phyloP scores from a whole-genome alignment of 2,329 filamentous ascomycete genomes.

The Dissoconium aciculare region DNA sequence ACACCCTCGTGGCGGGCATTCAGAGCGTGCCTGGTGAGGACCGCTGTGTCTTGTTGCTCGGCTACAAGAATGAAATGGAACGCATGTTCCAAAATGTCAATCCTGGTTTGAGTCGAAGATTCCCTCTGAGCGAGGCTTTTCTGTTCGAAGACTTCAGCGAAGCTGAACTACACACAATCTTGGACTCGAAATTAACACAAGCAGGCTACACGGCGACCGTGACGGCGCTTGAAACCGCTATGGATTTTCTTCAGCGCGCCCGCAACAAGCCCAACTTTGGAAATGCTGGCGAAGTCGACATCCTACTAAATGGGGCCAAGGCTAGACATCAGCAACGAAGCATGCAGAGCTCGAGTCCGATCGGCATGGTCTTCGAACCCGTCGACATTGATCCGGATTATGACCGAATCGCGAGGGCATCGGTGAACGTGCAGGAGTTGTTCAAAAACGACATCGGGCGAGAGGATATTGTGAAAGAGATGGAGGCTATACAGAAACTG shows the following conservation, averaged over 20 bases:
- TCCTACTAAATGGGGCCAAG: constrained; percentile 46
- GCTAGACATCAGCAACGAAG: constrained; percentile 33
- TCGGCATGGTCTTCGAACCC: constrained; percentile 26
- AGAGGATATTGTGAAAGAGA: constrained; percentile 37
- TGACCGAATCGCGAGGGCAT: constrained; percentile 35
- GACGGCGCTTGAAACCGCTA: constrained; percentile 38
- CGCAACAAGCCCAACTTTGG: constrained; percentile 53
- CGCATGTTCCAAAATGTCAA: constrained; percentile 62
- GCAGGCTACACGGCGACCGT: constrained; percentile 40
- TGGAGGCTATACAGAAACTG: constrained; percentile 44
- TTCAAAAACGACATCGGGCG: constrained; percentile 47
- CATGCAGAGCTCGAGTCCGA: constrained; percentile 16
- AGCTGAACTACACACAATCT: constrained; percentile 41
- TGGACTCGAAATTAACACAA: constrained; percentile 47
- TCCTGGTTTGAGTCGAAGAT: constrained; percentile 51
- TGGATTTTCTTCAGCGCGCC: constrained; percentile 45
- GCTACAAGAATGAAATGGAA: constrained; percentile 55
- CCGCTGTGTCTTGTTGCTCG: constrained; percentile 55
- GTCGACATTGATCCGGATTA: constrained; percentile 47
- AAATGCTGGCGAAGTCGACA: constrained; percentile 62
- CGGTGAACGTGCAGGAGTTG: constrained; percentile 37
- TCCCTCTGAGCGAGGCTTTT: constrained; percentile 50
- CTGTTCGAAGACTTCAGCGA: constrained; percentile 53
- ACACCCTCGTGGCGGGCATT: constrained; percentile 60
- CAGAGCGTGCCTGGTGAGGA: constrained; percentile 57